These are phyloP conservation scores for Trichoderma reesei DNA, from an alignment of 495 filamentous ascomycete species.

Conservation along the genomic window DNA sequence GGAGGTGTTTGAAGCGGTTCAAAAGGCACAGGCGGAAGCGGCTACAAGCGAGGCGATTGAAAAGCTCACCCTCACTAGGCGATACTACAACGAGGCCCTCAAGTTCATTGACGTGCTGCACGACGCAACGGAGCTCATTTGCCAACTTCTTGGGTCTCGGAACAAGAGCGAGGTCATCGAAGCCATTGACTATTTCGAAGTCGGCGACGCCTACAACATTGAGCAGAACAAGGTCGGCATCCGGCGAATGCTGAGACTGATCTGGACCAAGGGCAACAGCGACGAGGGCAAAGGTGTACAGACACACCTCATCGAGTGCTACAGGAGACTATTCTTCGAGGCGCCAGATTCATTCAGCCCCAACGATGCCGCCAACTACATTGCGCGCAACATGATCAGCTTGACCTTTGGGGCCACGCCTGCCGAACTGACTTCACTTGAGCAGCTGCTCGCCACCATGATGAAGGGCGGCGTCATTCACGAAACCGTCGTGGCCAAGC, in stretches of 20 bases:
- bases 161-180: slow-evolving; percentile 98
- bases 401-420: slow-evolving; percentile 90
- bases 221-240: slow-evolving; percentile 86
- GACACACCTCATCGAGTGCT: slow-evolving; percentile 92
- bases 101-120: slow-evolving; percentile 94
- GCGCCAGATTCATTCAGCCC: slow-evolving; percentile 75
- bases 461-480: slow-evolving; percentile 85
- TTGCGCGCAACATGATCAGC: slow-evolving; percentile 97
- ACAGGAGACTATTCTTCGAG: slow-evolving; percentile 91
- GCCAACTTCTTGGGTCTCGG: slow-evolving; percentile 78
- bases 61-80: slow-evolving; percentile 73
- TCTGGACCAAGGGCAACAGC: slow-evolving; percentile 99
- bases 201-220: slow-evolving; percentile 89
- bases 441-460: slow-evolving; percentile 93
- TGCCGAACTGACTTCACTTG: slow-evolving; percentile 88
- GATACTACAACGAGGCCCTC: slow-evolving; percentile 86
- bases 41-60: slow-evolving; percentile 68
- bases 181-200: slow-evolving; percentile 96
- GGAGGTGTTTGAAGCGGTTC: slow-evolving; percentile 43
- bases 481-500: slow-evolving; percentile 76
- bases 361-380: slow-evolving; percentile 91
- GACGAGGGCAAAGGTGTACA: slow-evolving; percentile 98
- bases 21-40: slow-evolving; percentile 61
- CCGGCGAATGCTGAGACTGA: slow-evolving; percentile 85
- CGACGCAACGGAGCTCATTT: slow-evolving; percentile 62